These are phyloP conservation scores for Teratosphaeria gauchensis DNA, from an alignment of 2,329 filamentous ascomycete genomes.

Conservation along the genomic window DNA sequence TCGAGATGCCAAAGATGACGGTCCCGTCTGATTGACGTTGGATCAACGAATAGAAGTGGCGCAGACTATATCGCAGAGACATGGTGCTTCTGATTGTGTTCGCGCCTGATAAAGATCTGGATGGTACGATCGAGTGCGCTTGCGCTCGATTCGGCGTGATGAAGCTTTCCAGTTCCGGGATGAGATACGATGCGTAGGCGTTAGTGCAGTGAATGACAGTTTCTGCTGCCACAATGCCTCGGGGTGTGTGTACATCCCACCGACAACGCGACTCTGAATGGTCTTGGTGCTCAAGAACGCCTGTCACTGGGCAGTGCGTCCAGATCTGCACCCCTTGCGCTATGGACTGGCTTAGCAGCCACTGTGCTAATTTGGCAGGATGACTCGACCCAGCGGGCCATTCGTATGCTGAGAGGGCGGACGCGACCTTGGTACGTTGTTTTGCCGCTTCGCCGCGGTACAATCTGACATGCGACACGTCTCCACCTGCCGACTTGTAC, in stretches of 20 bases:
- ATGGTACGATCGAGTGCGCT: constrained; percentile 36
- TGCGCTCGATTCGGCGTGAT: constrained; percentile 37
- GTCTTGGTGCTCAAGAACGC: constrained; percentile 10
- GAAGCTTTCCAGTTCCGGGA: constrained; percentile 27
- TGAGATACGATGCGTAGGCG: constrained; percentile 29
- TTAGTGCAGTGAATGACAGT: constrained; percentile 34
- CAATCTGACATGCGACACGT: constrained; percentile 33
- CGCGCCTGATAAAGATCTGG: constrained; percentile 26
- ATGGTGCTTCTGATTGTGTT: constrained; percentile 32
- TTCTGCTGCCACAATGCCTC: constrained; percentile 23
- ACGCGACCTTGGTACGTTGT: constrained; percentile 28
- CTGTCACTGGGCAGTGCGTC: constrained; percentile 34
- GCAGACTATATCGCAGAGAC: constrained; percentile 37
- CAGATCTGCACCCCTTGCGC: constrained; percentile 32
- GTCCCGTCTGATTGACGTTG: constrained; percentile 36
- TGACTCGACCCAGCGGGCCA: constrained; percentile 43
- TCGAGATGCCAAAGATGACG: constrained; percentile 34
- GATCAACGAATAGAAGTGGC: constrained; percentile 43
- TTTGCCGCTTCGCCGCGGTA: constrained; percentile 33
- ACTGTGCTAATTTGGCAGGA: constrained; percentile 42
- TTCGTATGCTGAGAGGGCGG: constrained; percentile 39
- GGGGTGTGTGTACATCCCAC: constrained; percentile 29
- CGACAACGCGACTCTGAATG: constrained; percentile 1
- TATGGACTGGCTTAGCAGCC: constrained; percentile 32
- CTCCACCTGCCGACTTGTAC: constrained; percentile 34